Evolutionary conservation across 495 filamentous ascomycete genomes (phyloP).

Genomic region (Hypoxylon trugodes): DNA sequence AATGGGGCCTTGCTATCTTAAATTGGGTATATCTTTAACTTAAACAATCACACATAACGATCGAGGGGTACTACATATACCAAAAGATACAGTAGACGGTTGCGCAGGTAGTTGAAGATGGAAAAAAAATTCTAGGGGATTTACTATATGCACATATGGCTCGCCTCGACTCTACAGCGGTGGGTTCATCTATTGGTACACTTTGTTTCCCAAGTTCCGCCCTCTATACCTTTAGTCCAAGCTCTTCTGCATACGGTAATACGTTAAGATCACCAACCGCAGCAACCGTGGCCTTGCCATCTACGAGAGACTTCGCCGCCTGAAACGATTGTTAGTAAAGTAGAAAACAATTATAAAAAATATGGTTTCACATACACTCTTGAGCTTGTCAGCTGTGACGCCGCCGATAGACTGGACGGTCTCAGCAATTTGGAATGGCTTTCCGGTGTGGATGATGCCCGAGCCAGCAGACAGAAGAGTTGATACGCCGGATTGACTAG

Average conservation of each 20-base stretch:
- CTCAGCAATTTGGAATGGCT: slow-evolving; percentile 87
- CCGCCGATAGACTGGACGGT: slow-evolving; percentile 78
- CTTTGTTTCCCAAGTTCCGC: slow-evolving; percentile 42
- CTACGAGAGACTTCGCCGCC: slow-evolving; percentile 84
- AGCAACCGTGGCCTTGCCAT: slow-evolving; percentile 86
- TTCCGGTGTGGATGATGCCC: slow-evolving; percentile 74
- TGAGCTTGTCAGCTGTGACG: slow-evolving; percentile 84
- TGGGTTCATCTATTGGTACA: slow-evolving; percentile 61
- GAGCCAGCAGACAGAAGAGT: slow-evolving; percentile 60
- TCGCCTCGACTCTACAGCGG: slow-evolving; percentile 50
- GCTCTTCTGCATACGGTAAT: slow-evolving; percentile 90
- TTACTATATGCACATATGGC: slow-evolving; percentile 60
- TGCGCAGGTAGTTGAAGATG: slow-evolving; percentile 24
- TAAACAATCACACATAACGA: too few species aligned
- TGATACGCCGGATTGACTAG: slow-evolving; percentile 71
- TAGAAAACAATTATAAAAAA: background rate
- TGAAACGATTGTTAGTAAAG: slow-evolving; percentile 48
- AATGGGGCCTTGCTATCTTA: too few species aligned
- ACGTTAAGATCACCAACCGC: slow-evolving; percentile 87
- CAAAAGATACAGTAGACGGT: background rate
- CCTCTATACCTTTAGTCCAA: slow-evolving; percentile 92
- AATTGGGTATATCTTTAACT: too few species aligned
- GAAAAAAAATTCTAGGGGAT: slow-evolving; percentile 50
- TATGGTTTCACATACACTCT: slow-evolving; percentile 74
- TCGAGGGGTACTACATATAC: background rate